A percentile compares a stretch with the other conserved stretches of the same genome.
These are phyloP conservation scores for Anisogramma anomala DNA, from an alignment of 2,329 filamentous ascomycete genomes.

Conservation along the genomic window DNA sequence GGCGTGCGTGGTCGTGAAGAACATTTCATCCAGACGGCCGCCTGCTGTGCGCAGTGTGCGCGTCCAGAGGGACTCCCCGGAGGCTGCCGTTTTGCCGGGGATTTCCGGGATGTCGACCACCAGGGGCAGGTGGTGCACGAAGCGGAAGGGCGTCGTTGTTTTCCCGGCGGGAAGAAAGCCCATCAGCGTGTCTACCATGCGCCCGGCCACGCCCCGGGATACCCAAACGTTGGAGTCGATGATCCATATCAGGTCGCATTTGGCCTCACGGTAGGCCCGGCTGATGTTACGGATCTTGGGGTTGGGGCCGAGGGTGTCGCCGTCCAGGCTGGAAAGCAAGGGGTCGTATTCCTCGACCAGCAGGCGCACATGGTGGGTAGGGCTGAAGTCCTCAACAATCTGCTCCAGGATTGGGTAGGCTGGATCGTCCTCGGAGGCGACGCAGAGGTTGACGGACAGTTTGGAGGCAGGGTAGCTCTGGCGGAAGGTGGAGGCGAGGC, in stretches of 20 bases:
- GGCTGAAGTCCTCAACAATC: constrained; percentile 58
- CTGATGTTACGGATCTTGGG: constrained; percentile 99
- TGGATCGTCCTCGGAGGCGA: constrained; percentile 63
- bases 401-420: constrained; percentile 63
- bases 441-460: constrained; percentile 71
- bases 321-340: constrained; percentile 43
- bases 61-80: background rate
- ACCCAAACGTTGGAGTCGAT: constrained; percentile 97
- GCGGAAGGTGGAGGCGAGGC: constrained; percentile 72
- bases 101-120: constrained; percentile 59
- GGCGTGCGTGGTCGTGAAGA: constrained; percentile 84
- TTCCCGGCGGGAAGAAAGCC: constrained; percentile 47
- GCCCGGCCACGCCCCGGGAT: constrained; percentile 60
- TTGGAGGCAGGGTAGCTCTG: constrained; percentile 70
- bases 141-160: constrained; percentile 58
- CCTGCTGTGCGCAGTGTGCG: constrained; percentile 42
- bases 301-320: constrained; percentile 66
- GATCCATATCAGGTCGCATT: constrained; percentile 81
- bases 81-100: background rate
- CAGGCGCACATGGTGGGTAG: constrained; percentile 57
- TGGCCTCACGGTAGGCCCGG: constrained; percentile 78
- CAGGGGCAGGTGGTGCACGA: constrained; percentile 87
- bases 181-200: constrained; percentile 80
- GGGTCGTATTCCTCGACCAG: constrained; percentile 76
- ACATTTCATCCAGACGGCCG: constrained; percentile 83